Evolutionary conservation across 2,329 filamentous ascomycete genomes (phyloP), one percentile per base, ranked within the genome.

Genomic region (Colletotrichum musae): DNA sequence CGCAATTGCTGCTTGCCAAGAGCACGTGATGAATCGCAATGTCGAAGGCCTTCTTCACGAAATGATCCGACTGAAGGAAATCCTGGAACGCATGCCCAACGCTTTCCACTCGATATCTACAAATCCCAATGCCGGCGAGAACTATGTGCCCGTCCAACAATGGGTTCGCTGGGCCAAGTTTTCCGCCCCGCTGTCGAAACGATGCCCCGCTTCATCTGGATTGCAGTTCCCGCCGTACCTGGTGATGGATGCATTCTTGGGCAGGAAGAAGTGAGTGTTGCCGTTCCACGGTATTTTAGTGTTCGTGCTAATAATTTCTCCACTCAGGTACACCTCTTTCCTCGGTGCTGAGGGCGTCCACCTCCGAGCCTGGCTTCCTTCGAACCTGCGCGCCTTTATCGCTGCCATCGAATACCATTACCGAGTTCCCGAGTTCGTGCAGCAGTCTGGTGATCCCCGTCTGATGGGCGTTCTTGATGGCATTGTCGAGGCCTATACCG

Each of bases 201-300:
- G 85, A 4, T 85, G 83, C 3, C 85, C 86, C 0, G 86, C 85
- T 2, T 82, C 85, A 1, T 86, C 83, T 0, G 85, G 85, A 0
- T 73, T 87, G 0, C 83, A 87, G 61, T 87, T 87, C 62, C 84
- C 85, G 0, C 85, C 86, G 0, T 87, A 84, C 64, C 77, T 87
- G 0, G 78, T 87, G 5, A 87, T 88, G 86, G 85, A 88, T 71
- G 86, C 85, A 0, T 88, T 88, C 70, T 77, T 88, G 5, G 85
- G 85, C 0, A 82, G 85, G 1, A 85, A 82, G 65, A 86, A 82
- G 74, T 70, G 52, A 56, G 56, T 15, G 43, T 16, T 15, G 1
- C 13, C 12, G 2, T 6, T 4, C 10, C 2, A 18, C 18, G 18
- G 13, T 7, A 4, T 10, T 0, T 3, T 0, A 0, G 3, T 15